These are phyloP conservation scores for Alternaria sp. DNA, from an alignment of 2,329 filamentous ascomycete genomes.

Conservation along the genomic window DNA sequence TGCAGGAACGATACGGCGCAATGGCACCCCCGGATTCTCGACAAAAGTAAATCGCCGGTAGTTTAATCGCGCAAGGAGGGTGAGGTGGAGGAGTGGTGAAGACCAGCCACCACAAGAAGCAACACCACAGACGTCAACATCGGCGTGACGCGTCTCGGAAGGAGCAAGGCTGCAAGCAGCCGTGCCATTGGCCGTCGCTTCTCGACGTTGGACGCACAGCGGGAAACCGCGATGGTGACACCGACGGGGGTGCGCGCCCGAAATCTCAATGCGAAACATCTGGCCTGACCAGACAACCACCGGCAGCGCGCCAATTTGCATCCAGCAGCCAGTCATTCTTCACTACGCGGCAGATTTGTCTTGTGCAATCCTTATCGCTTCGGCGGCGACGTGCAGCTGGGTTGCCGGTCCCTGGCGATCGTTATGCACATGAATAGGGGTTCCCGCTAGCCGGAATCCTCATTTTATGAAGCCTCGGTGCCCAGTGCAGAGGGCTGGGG, in stretches of 20 bases:
- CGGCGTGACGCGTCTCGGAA: conserved; percentile 5
- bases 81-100: neutral
- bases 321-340: neutral
- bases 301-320: conserved; percentile 9
- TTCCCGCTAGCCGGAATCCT: conserved; percentile 20
- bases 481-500: conserved; percentile 12
- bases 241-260: conserved; percentile 10
- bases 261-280: conserved; percentile 16
- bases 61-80: neutral
- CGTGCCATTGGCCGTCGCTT: conserved; percentile 9
- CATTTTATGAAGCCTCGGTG: conserved; percentile 19
- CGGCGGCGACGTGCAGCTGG: conserved; percentile 9
- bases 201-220: conserved; percentile 8
- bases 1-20: conserved; percentile 26
- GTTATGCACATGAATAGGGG: conserved; percentile 14
- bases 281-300: conserved; percentile 8
- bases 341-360: neutral
- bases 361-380: neutral
- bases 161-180: neutral
- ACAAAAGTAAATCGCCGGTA: conserved; percentile 1
- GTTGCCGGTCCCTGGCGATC: conserved; percentile 2
- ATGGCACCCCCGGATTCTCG: conserved; percentile 17
- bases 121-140: neutral
- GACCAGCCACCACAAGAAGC: neutral
- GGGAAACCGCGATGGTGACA: conserved; percentile 7